Percentiles rank a stretch among this genome's conserved stretches.
These are phyloP conservation scores for Colletotrichum magnum DNA, from an alignment of 2,329 filamentous ascomycete genomes.

Conservation along the genomic window DNA sequence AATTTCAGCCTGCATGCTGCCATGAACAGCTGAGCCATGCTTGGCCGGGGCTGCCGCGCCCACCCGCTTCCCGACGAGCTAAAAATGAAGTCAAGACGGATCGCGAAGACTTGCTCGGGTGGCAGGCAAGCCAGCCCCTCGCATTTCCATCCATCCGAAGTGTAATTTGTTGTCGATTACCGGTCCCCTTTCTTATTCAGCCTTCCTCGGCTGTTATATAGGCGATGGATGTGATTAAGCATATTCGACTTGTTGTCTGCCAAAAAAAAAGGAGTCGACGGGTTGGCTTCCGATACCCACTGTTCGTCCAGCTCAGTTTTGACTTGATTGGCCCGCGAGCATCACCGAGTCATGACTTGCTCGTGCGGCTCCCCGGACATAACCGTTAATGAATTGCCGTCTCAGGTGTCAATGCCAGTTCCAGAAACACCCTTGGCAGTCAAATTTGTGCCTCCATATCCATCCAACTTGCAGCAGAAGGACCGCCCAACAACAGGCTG, in stretches of 20 bases:
- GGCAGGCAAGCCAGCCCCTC: too few relatives aligned
- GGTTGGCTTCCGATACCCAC: not conserved
- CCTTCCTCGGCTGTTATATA: too few relatives aligned
- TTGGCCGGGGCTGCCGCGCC: not conserved
- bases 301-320: not conserved
- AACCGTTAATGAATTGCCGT: not conserved
- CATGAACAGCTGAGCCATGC: not conserved
- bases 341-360: slow-evolving; percentile 25
- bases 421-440: not conserved
- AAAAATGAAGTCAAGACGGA: too few relatives aligned
- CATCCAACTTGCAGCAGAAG: too few relatives aligned
- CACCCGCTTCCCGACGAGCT: too few relatives aligned
- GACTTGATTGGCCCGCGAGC: slow-evolving; percentile 8
- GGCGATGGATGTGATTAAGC: slow-evolving; percentile 6
- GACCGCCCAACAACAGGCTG: too few relatives aligned
- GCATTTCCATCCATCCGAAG: too few relatives aligned
- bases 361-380: slow-evolving; percentile 18
- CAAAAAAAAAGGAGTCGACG: not conserved
- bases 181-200: too few relatives aligned
- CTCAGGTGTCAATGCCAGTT: slow-evolving; percentile 19
- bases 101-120: too few relatives aligned
- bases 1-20: slow-evolving; percentile 13
- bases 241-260: slow-evolving; percentile 10
- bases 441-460: too few relatives aligned
- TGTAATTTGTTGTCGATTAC: too few relatives aligned